Base-by-base conservation (phyloP, 805 yeast genomes). In the Lachancea quebecensis region DNA sequence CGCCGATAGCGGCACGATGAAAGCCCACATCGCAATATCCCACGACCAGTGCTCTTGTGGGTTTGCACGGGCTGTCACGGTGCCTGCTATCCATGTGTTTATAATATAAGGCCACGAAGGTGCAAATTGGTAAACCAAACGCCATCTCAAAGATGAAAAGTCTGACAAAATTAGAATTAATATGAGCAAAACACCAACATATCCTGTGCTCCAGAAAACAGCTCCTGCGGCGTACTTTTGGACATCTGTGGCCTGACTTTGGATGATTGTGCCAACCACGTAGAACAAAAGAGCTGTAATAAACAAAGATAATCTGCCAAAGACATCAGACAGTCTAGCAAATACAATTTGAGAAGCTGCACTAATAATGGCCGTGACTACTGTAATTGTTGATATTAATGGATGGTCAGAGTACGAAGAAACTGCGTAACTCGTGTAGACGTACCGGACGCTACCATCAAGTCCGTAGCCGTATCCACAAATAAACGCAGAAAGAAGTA, bases 1-100 rank as follows among this genome's bases (percentile, higher is more conserved):
- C 52, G 81, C 68, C 4, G 79, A 58, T 33, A 81, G 66, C 31
- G 90, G 90, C 71, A 79, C 25, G 50, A 84, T 81, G 54, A 81
- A 79, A 1, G 89, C 88, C 85, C 85, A 84, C 76, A 84, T 82
- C 34, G 82, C 89, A 53, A 82, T 77, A 56, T 82, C 82, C 90
- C 90, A 84, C 10, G 79, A 71, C 82, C 87, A 81, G 31, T 71
- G 57, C 6, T 50, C 42, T 10, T 45, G 3, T 31, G 67, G 66
- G 27, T 62, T 63, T 10, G 65, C 65, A 31, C 65, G 65, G 8
- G 60, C 51, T 12, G 74, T 64, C 39, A 85, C 69, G 54, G 79
- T 68, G 57, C 88, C 90, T 25, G 80, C 65, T 46, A 83, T 72
- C 93, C 93, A 85, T 11, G 91, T 81, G 65, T 82, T 85, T 64